Percentiles rank a stretch among this genome's conserved stretches.
phyloP scores from a whole-genome alignment of 805 yeast genomes.

The Candida maltosa region DNA sequence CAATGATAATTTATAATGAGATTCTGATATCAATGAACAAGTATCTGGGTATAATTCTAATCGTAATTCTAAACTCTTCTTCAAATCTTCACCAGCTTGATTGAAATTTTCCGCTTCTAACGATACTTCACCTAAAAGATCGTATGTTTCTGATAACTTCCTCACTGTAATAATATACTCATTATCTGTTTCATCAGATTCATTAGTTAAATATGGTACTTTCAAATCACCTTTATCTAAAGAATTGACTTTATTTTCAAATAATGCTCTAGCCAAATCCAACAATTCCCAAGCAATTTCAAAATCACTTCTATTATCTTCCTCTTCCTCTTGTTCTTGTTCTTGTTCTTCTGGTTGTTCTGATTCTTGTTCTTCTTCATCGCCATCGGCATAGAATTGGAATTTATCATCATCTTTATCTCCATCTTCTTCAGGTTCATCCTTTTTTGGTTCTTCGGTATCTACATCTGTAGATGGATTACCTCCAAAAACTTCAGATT shows the following conservation, averaged over 20 bases:
- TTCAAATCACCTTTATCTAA: conserved; percentile 10
- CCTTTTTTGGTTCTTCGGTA: conserved; percentile 19
- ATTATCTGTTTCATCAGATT: conserved; percentile 27
- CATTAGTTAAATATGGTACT: conserved; percentile 28
- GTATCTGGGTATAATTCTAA: conserved; percentile 46
- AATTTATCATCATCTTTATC: conserved; percentile 22
- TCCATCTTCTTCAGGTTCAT: conserved; percentile 17
- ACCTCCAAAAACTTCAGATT: conserved; percentile 73
- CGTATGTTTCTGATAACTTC: conserved; percentile 71
- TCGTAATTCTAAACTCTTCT: conserved; percentile 53
- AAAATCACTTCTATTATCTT: conserved; percentile 62
- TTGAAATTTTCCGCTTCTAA: conserved; percentile 84
- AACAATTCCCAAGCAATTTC: conserved; percentile 87
- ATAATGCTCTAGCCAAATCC: conserved; percentile 71
- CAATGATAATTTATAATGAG: conserved; percentile 75
- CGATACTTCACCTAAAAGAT: conserved; percentile 83
- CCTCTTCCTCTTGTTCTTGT: conserved; percentile 21
- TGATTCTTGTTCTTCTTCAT: conserved; percentile 14
- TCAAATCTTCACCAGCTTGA: conserved; percentile 73
- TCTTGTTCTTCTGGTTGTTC: conserved; percentile 28
- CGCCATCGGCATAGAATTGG: conserved; percentile 24
- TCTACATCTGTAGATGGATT: conserved; percentile 19
- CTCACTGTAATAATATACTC: conserved; percentile 35
- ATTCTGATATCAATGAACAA: conserved; percentile 66
- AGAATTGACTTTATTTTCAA: conserved; percentile 34